phyloP scores from a whole-genome alignment of 805 yeast genomes.

The Lachancea quebecensis region DNA sequence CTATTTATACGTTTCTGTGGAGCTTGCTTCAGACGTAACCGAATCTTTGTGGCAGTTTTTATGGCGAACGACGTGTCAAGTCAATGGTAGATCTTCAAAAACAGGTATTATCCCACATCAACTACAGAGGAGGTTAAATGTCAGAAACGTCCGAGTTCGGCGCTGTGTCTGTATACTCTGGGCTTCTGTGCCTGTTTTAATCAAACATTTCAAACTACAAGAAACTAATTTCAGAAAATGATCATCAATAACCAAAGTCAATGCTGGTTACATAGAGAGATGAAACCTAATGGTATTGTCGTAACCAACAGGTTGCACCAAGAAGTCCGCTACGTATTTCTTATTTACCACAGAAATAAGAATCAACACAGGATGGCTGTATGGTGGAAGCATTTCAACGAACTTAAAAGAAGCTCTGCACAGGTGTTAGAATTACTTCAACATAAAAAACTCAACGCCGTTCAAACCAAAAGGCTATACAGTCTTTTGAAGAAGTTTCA shows the following conservation, averaged over 20 bases:
- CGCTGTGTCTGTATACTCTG: no score
- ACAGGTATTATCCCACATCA: no score
- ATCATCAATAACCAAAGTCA: background rate
- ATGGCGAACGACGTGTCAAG: no score
- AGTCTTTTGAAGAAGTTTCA: constrained; percentile 25
- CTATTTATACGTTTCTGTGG: no score
- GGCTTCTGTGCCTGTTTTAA: no score
- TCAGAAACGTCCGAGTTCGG: no score
- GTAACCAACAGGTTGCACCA: constrained; percentile 19
- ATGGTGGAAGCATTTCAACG: constrained; percentile 73
- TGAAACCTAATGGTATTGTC: background rate
- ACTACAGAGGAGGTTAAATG: no score
- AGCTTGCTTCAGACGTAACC: no score
- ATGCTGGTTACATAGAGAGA: background rate
- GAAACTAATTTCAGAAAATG: no score
- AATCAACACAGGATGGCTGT: constrained; percentile 67
- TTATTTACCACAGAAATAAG: constrained; percentile 61
- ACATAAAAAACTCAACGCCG: constrained; percentile 24
- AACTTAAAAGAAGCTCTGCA: constrained; percentile 47
- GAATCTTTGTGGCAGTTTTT: no score
- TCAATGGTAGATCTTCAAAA: no score
- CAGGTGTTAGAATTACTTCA: constrained; percentile 10
- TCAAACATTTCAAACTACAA: no score
- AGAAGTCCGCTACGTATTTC: constrained; percentile 55
- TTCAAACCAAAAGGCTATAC: constrained; percentile 12